Conservation (phyloP, 306 rosid genomes). For the Cucurbita ficifolia region DNA sequence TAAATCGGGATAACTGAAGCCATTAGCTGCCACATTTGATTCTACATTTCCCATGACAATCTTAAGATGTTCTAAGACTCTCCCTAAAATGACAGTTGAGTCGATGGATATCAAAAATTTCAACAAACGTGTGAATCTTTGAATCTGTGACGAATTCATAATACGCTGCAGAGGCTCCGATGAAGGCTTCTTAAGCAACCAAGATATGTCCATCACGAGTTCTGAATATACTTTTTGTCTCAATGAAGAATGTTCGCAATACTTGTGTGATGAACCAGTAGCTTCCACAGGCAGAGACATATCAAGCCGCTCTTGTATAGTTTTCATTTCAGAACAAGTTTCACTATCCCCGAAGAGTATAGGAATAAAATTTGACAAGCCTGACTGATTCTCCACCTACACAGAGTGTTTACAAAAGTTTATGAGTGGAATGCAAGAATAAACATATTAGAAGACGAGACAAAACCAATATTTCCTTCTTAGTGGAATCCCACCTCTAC, state of each 20-base stretch:
- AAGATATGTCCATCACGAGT: conserved; percentile 64
- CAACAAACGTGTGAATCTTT: conserved; percentile 52
- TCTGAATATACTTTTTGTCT: conserved; percentile 40
- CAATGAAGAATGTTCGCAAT: conserved; percentile 40
- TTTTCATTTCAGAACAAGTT: conserved; percentile 66
- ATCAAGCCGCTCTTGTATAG: conserved; percentile 38
- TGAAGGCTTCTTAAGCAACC: conserved; percentile 71
- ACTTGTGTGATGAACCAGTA: conserved; percentile 26
- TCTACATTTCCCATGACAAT: conserved; percentile 27
- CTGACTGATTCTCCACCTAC: conserved; percentile 94
- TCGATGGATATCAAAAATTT: conserved; percentile 50
- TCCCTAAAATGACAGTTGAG: conserved; percentile 57
- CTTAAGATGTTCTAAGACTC: conserved; percentile 41
- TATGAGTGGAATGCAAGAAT: not conserved
- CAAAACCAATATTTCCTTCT: not conserved
- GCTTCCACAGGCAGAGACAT: conserved; percentile 28
- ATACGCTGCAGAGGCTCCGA: conserved; percentile 41
- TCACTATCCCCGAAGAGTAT: conserved; percentile 66
- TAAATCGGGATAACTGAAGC: conserved; percentile 28
- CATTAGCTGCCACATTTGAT: conserved; percentile 11
- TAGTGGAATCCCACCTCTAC: not conserved
- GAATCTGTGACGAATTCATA: conserved; percentile 44
- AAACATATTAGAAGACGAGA: not conserved
- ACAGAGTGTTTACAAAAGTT: not conserved
- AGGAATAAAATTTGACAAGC: conserved; percentile 84